Base-by-base conservation (phyloP, 2,329 filamentous ascomycete species). In the Daldinia sp. region DNA sequence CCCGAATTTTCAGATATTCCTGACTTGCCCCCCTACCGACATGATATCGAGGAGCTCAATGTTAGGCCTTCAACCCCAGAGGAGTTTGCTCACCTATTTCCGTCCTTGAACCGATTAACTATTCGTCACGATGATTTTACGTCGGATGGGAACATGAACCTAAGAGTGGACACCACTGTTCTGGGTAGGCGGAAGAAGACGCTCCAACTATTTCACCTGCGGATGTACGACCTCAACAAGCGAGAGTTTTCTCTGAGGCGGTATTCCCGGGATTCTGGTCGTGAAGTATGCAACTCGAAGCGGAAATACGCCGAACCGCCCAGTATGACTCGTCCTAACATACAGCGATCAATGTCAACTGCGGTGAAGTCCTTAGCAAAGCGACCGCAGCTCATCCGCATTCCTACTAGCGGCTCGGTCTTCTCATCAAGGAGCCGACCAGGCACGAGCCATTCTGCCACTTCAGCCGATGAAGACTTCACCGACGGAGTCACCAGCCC, bases 61-160 rank as follows among this genome's bases (percentile, higher is more conserved):
- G 89, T 92, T 37, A 86, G 93, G 30, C 88, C 94, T 10, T 93
- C 94, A 1, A 94, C 91, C 0, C 92, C 95, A 3, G 86, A 90
- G 65, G 91, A 94, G 73, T 98, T 98, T 78, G 90, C 90, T 28
- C 87, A 90, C 60, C 87, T 97, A 60, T 99, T 98, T 79, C 95
- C 96, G 10, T 97, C 94, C 7, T 87, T 90, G 73, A 89, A 93
- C 78, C 88, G 92, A 63, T 83, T 98, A 59, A 88, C 89, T 39
- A 93, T 99, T 76, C 89, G 92, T 30, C 95, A 98, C 78, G 96
- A 98, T 78, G 93, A 98, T 80, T 89, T 93, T 55, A 96, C 94
- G 0, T 82, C 90, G 3, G 95, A 99, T 78, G 95, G 95, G 39
- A 97, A 98, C 84, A 97, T 98, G 93, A 98, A 98, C 78, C 86